Conservation (phyloP, 148 eudicot species). For the Chenopodium berlandieri region DNA sequence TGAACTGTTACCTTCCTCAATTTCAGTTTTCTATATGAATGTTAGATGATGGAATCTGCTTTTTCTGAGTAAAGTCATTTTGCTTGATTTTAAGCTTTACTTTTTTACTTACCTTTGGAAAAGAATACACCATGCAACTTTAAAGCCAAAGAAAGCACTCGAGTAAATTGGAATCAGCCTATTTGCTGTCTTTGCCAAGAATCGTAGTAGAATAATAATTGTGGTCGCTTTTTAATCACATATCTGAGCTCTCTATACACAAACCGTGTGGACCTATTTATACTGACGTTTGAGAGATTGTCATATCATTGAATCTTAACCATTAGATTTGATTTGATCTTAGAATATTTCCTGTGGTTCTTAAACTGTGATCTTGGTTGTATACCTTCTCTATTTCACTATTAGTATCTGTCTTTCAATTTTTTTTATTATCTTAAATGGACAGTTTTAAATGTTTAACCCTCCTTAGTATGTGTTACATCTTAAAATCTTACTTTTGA, state of each 20-base stretch:
- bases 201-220: constrained; percentile 11
- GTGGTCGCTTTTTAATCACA: constrained; percentile 9
- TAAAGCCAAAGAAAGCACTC: constrained; percentile 22
- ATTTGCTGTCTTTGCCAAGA: constrained; percentile 15
- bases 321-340: constrained; percentile 14
- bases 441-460: too few species aligned
- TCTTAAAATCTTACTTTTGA: too few species aligned
- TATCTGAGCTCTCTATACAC: neutral
- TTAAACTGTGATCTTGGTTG: neutral
- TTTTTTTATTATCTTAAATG: too few species aligned
- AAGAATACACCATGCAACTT: constrained; percentile 32
- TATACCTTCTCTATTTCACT: too few species aligned
- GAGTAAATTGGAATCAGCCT: constrained; percentile 15
- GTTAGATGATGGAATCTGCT: constrained; percentile 53
- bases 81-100: constrained; percentile 27
- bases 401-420: too few species aligned
- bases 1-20: constrained; percentile 28
- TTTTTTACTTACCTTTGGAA: constrained; percentile 24
- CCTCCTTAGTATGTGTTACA: too few species aligned
- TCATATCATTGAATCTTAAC: constrained; percentile 15
- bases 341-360: constrained; percentile 5
- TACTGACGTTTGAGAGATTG: neutral
- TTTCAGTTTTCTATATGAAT: constrained; percentile 32
- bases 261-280: constrained; percentile 27
- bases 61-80: constrained; percentile 32